Conservation (phyloP, 805 yeast genomes). For the Candida arabinofermentans region DNA sequence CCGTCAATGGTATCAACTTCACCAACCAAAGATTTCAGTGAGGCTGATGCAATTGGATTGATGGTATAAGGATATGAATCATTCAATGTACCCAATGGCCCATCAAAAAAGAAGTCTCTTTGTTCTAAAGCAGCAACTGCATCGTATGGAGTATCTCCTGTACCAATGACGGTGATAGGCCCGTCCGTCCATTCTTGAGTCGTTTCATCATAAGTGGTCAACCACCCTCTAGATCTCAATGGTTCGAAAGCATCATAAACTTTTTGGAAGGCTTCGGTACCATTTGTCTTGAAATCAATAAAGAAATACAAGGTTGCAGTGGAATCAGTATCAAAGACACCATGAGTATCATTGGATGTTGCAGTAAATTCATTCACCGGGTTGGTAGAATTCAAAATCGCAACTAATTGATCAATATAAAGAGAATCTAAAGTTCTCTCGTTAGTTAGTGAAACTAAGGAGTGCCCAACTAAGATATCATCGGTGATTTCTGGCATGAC, state of each 20-base stretch:
- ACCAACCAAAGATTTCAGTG: slow-evolving; percentile 25
- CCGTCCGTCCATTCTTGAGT: slow-evolving; percentile 37
- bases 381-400: slow-evolving; percentile 48
- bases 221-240: slow-evolving; percentile 43
- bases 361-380: slow-evolving; percentile 20
- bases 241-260: slow-evolving; percentile 43
- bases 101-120: slow-evolving; percentile 48
- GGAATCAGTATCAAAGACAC: slow-evolving; percentile 38
- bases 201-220: slow-evolving; percentile 44
- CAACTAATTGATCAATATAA: slow-evolving; percentile 51
- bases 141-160: slow-evolving; percentile 59
- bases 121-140: slow-evolving; percentile 22
- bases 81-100: slow-evolving; percentile 36
- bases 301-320: slow-evolving; percentile 53
- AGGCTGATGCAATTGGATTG: slow-evolving; percentile 35
- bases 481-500: slow-evolving; percentile 31
- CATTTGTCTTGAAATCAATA: slow-evolving; percentile 60
- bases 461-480: slow-evolving; percentile 59
- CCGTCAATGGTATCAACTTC: slow-evolving; percentile 22
- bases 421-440: slow-evolving; percentile 43
- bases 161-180: slow-evolving; percentile 59
- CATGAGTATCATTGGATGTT: slow-evolving; percentile 11
- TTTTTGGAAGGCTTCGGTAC: slow-evolving; percentile 44
- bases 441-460: slow-evolving; percentile 40
- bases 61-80: slow-evolving; percentile 18